Conservation (phyloP, 106 monocot genomes). For the Acorus calamus region DNA sequence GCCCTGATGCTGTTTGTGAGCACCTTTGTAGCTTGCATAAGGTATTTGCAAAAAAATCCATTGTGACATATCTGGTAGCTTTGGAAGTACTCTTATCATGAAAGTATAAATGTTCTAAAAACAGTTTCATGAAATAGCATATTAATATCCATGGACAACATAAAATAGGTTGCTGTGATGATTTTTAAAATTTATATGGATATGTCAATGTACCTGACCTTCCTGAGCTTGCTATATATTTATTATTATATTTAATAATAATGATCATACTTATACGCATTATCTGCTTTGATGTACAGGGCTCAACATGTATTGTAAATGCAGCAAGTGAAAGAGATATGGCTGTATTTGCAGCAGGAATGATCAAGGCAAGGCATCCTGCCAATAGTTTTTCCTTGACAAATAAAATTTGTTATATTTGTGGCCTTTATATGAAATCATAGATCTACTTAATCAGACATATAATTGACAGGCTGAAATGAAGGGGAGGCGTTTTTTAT, state of each 20-base stretch:
- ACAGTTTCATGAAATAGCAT: too few relatives aligned
- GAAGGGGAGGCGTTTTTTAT: constrained; percentile 70
- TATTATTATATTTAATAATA: too few relatives aligned
- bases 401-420: not conserved
- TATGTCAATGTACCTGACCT: too few relatives aligned
- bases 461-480: constrained; percentile 53
- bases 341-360: constrained; percentile 88
- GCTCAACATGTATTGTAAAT: constrained; percentile 87
- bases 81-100: not conserved
- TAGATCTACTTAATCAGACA: not conserved
- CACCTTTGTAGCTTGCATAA: constrained; percentile 66
- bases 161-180: not conserved
- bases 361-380: constrained; percentile 65
- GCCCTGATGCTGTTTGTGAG: constrained; percentile 73
- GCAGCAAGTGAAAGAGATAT: constrained; percentile 90
- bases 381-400: not conserved
- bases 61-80: not conserved
- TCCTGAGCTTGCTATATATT: too few relatives aligned
- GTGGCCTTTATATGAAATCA: not conserved
- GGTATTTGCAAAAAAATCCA: constrained; percentile 24
- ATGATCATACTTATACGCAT: too few relatives aligned
- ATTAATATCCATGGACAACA: too few relatives aligned
- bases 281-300: constrained; percentile 22
- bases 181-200: not conserved
- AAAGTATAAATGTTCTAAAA: not conserved